Base-by-base conservation (phyloP, 768 basidiomycete species). In the Cyathus striatus region DNA sequence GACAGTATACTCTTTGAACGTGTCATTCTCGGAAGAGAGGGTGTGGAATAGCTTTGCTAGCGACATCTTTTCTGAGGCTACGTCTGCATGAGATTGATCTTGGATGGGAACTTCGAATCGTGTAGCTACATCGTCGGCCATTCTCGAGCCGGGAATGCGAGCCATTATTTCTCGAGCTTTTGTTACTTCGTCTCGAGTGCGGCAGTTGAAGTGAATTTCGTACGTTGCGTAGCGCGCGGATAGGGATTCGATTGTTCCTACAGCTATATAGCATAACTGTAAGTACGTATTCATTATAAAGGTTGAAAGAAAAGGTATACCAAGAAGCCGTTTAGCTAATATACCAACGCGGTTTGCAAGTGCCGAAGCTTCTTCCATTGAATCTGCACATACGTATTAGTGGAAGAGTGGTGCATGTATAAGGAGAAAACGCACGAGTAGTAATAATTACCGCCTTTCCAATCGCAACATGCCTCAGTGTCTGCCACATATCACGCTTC, bases 171-270 rank as follows among this genome's bases (percentile, higher is more conserved):
- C 59, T 35, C 79, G 80, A 5, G 83, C 81, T 46, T 68, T 70
- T 5, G 59, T 51, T 13, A 78, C 63, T 30, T 85, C 83, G 42
- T 82, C 80, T 6, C 81, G 70, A 0, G 76, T 79, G 1, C 76
- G 77, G 47, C 80, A 82, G 1, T 76, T 73, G 55, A 90, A 81
- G 57, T 89, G 86, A 16, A 88, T 79, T 52, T 88, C 85, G 57
- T 90, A 90, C 1, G 72, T 78, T 6, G 81, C 79, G 54, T 88
- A 83, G 16, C 84, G 79, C 21, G 75, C 66, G 1, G 78, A 78
- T 4, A 90, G 73, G 3, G 73, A 69, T 20, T 76, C 72, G 0
- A 44, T 81, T 22, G 42, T 20, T 10, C 42, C 42, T 17, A 43
- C 42, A 9, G 42, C 42, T 43, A 25, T 7, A 20, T 4, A 12